A percentile compares a stretch with the other conserved stretches of the same genome.
These are phyloP conservation scores for Phialophora macrospora DNA, from an alignment of 2,329 filamentous ascomycete species.

Conservation along the genomic window DNA sequence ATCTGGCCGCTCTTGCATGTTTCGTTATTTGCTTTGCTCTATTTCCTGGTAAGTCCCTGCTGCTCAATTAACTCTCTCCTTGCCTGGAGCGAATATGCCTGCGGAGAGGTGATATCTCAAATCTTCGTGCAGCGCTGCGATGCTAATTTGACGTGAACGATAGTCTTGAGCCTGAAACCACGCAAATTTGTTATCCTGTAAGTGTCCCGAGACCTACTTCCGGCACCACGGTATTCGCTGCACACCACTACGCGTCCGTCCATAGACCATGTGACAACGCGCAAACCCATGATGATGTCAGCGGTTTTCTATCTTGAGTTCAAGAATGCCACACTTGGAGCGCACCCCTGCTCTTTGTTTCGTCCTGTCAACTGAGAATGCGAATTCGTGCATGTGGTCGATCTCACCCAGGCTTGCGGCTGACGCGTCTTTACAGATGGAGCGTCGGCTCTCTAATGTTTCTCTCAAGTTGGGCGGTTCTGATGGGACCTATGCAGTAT, in stretches of 20 bases:
- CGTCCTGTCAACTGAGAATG: constrained; percentile 20
- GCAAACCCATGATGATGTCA: constrained; percentile 40
- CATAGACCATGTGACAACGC: constrained; percentile 37
- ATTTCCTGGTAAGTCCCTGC: neutral
- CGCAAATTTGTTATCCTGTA: constrained; percentile 97
- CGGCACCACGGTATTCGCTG: constrained; percentile 28
- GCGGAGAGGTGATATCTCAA: neutral
- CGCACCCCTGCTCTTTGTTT: constrained; percentile 19
- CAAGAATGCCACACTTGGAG: constrained; percentile 18
- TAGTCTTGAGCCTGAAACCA: constrained; percentile 76
- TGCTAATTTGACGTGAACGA: constrained; percentile 47
- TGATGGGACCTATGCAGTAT: constrained; percentile 90
- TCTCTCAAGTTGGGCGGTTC: constrained; percentile 86
- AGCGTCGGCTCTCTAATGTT: constrained; percentile 90
- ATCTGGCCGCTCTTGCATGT: constrained; percentile 84
- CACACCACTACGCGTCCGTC: constrained; percentile 34
- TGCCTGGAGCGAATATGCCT: neutral
- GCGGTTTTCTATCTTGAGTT: constrained; percentile 31
- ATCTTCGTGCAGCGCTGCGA: neutral
- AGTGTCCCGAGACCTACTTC: constrained; percentile 56
- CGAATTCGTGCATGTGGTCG: constrained; percentile 28
- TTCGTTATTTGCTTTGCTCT: constrained; percentile 85
- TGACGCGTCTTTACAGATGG: constrained; percentile 69
- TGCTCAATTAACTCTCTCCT: neutral
- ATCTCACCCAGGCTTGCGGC: constrained; percentile 33